These are phyloP conservation scores for Leishmania arabica DNA, from an alignment of 208 protist species.

Conservation along the genomic window DNA sequence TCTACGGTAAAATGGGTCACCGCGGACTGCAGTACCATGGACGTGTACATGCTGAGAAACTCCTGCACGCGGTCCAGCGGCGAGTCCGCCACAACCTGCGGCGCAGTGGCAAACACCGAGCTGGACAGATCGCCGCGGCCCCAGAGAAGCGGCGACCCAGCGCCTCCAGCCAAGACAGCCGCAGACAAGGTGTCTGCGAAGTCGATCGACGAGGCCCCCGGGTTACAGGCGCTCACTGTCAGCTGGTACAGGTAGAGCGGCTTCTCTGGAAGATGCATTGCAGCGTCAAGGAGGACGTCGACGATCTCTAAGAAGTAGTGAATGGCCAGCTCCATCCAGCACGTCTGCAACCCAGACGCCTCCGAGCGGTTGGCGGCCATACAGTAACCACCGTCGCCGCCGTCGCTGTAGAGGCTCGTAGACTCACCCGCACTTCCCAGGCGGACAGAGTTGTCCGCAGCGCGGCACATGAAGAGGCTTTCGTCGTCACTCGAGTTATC, in stretches of 20 bases:
- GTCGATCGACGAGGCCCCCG: conserved; percentile 5
- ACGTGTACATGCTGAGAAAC: conserved; percentile 47
- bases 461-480: background rate
- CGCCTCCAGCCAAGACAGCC: conserved; percentile 9
- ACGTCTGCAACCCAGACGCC: conserved; percentile 18
- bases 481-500: conserved; percentile 29
- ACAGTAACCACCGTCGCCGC: conserved; percentile 9
- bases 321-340: conserved; percentile 56
- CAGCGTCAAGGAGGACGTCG: conserved; percentile 49
- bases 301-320: conserved; percentile 68
- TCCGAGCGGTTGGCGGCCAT: conserved; percentile 16
- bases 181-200: conserved; percentile 15
- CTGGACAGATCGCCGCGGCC: conserved; percentile 2
- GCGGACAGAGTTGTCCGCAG: conserved; percentile 15
- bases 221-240: conserved; percentile 20
- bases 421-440: conserved; percentile 15
- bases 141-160: conserved; percentile 10
- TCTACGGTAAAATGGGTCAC: conserved; percentile 33
- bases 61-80: conserved; percentile 40
- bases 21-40: conserved; percentile 33
- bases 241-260: conserved; percentile 46
- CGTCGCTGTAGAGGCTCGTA: conserved; percentile 9
- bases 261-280: conserved; percentile 39
- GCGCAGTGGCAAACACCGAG: background rate
- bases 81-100: background rate